These are phyloP conservation scores for Triticum turgidum DNA, from an alignment of 176 grass and related monocot genomes.

Conservation along the genomic window DNA sequence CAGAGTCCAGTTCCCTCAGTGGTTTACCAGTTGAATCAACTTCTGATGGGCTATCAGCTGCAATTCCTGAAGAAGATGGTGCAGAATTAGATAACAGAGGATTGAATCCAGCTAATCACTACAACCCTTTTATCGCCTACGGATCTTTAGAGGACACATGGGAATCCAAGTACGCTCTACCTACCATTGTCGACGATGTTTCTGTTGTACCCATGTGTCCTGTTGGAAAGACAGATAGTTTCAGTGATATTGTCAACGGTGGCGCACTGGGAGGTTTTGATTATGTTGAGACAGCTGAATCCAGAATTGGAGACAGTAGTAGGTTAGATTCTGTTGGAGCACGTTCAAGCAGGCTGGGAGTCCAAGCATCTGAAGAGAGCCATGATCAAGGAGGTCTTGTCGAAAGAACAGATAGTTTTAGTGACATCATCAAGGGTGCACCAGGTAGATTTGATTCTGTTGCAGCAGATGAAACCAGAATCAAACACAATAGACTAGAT, in stretches of 20 bases:
- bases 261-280: conserved; percentile 21
- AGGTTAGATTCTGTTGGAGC: conserved; percentile 27
- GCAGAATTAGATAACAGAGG: conserved; percentile 15
- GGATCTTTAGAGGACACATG: conserved; percentile 47
- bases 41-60: conserved; percentile 10
- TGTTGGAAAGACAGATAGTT: conserved; percentile 57
- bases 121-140: conserved; percentile 58
- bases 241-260: conserved; percentile 51
- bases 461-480: conserved; percentile 35
- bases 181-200: conserved; percentile 17
- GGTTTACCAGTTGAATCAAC: conserved; percentile 20
- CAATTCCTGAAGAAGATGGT: conserved; percentile 32
- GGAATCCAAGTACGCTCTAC: conserved; percentile 41
- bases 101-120: conserved; percentile 44
- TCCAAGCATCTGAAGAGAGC: conserved; percentile 26
- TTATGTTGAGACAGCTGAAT: conserved; percentile 31
- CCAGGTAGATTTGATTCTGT: conserved; percentile 16
- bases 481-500: conserved; percentile 35
- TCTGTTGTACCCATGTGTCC: conserved; percentile 33
- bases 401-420: conserved; percentile 49
- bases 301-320: conserved; percentile 34
- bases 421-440: conserved; percentile 32
- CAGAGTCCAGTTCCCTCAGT: conserved; percentile 22
- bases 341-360: conserved; percentile 20
- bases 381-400: conserved; percentile 33